Evolutionary conservation across 192 early-diverging fungal genomes (phyloP), one percentile per base, ranked within the genome.

Genomic region (Mycoemilia scoparia): DNA sequence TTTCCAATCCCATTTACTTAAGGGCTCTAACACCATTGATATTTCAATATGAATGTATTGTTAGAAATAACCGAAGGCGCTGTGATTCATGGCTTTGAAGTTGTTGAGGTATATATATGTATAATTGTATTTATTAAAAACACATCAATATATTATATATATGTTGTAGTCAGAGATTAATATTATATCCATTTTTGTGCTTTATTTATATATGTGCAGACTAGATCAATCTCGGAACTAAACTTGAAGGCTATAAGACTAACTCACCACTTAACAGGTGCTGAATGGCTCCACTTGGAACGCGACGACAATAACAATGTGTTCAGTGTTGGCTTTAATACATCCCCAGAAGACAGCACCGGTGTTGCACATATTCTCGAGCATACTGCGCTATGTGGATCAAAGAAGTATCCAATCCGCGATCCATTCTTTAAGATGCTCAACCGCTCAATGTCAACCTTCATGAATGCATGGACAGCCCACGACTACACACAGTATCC

Each of bases 371-470:
- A 96, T 46, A 92, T 96, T 49, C 69, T 96, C 33, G 86, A 92
- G 59, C 90, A 96, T 51, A 90, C 86, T 2, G 84, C 90, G 11
- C 67, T 96, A 23, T 96, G 90, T 38, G 90, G 90, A 5, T 84
- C 79, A 34, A 44, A 70, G 33, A 59, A 62, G 34, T 96, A 77
- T 41, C 90, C 88, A n/a, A 83, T 96, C 16, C 64, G 88, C 9
- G 90, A 96, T 48, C 90, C 90, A n/a, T 96, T 96, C 43, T 92
- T 96, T 65, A 96, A 96, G 54, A 96, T 96, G 90, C 60, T 89
- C 20, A 92, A 88, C 40, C 72, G 90, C 12, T 82, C 77, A 34
- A 76, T 96, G 66, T 74, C 90, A 9, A 96, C 87, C 11, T 96
- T 86, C 49, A 96, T 96, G 90, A 96, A 96, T 33, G 90, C 90